Conservation (phyloP, 352 stramenopile species). For the Phytopythium cucurbitacearum region DNA sequence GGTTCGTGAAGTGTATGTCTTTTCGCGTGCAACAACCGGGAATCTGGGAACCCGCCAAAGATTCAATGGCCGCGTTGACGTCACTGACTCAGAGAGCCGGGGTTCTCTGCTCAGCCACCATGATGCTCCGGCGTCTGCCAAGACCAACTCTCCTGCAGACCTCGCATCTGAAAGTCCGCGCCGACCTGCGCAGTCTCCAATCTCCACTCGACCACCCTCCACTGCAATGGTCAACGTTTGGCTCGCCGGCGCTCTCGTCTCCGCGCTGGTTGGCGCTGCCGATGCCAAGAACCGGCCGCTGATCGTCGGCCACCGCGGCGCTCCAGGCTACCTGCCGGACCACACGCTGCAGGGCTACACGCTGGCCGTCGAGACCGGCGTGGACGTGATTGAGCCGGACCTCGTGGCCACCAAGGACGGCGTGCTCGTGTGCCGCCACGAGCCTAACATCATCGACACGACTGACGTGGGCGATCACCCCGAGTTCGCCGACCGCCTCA, state of each 20-base stretch:
- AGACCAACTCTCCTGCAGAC: too few relatives aligned
- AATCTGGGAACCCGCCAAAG: too few relatives aligned
- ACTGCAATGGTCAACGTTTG: slow-evolving; percentile 39
- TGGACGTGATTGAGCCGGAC: slow-evolving; percentile 91
- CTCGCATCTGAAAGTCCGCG: too few relatives aligned
- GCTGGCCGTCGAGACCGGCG: slow-evolving; percentile 85
- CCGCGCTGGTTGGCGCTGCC: slow-evolving; percentile 16
- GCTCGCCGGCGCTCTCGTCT: slow-evolving; percentile 22
- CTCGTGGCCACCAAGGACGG: slow-evolving; percentile 85
- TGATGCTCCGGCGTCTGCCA: too few relatives aligned
- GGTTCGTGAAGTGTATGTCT: too few relatives aligned
- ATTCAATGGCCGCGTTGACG: too few relatives aligned
- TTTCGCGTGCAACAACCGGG: too few relatives aligned
- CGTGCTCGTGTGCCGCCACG: slow-evolving; percentile 82
- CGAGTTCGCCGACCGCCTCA: slow-evolving; percentile 65
- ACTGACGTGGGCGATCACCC: slow-evolving; percentile 81
- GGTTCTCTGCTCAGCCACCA: too few relatives aligned
- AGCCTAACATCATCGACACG: slow-evolving; percentile 86
- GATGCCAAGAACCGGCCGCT: slow-evolving; percentile 37
- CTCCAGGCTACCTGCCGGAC: slow-evolving; percentile 87
- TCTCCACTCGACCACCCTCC: too few relatives aligned
- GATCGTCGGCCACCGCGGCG: slow-evolving; percentile 82
- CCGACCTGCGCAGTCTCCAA: too few relatives aligned
- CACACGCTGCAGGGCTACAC: slow-evolving; percentile 88
- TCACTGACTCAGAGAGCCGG: too few relatives aligned